These are phyloP conservation scores for Aspergillus latus DNA, from an alignment of 2,329 filamentous ascomycete species.

Conservation along the genomic window DNA sequence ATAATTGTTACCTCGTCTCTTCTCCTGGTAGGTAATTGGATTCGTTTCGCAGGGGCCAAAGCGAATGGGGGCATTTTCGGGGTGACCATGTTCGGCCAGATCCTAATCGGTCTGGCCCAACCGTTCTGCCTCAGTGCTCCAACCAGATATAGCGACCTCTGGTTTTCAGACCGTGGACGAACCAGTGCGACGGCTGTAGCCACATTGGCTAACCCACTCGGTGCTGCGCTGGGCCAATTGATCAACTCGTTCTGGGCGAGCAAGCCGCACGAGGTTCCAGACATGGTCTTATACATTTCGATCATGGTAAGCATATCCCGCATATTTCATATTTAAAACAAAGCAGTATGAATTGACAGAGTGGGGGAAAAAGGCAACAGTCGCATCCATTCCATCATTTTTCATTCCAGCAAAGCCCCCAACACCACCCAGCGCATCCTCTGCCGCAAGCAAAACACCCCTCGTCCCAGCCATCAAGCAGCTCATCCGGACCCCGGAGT, in stretches of 20 bases:
- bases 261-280: slow-evolving; percentile 64
- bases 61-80: slow-evolving; percentile 65
- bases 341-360: neutral
- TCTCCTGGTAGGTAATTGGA: slow-evolving; percentile 82
- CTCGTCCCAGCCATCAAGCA: slow-evolving; percentile 54
- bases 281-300: slow-evolving; percentile 80
- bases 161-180: slow-evolving; percentile 84
- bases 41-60: slow-evolving; percentile 73
- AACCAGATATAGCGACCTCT: slow-evolving; percentile 86
- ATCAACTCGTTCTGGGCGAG: slow-evolving; percentile 76
- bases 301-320: slow-evolving; percentile 64
- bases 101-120: slow-evolving; percentile 84
- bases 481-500: slow-evolving; percentile 63
- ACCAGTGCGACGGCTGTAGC: slow-evolving; percentile 84
- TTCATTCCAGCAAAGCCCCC: slow-evolving; percentile 77
- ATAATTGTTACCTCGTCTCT: slow-evolving; percentile 73
- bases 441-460: slow-evolving; percentile 56
- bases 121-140: slow-evolving; percentile 89
- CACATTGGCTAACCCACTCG: slow-evolving; percentile 84
- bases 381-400: slow-evolving; percentile 71
- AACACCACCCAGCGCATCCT: slow-evolving; percentile 71
- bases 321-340: neutral
- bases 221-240: slow-evolving; percentile 83
- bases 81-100: slow-evolving; percentile 84
- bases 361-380: slow-evolving; percentile 58